A percentile compares a stretch with the other conserved stretches of the same genome.
Evolutionary conservation across 192 early-diverging fungal genomes (phyloP).

Genomic region (Coemansia sp.): DNA sequence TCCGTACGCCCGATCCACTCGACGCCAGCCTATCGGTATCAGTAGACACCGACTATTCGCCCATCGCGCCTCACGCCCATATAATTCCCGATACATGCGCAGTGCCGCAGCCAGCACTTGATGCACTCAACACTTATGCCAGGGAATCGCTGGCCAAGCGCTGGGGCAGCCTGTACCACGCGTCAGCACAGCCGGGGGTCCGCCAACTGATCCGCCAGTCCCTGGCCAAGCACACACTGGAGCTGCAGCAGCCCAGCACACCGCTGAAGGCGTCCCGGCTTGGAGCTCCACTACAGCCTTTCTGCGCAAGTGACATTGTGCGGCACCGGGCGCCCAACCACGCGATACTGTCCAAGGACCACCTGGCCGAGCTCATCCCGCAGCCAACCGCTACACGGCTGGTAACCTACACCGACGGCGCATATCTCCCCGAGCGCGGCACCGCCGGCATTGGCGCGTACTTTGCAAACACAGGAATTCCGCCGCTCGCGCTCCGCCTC

Average conservation of each 20-base stretch:
- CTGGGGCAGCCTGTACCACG: slow-evolving; percentile 38
- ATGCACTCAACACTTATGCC: slow-evolving; percentile 28
- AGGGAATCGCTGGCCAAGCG: slow-evolving; percentile 21
- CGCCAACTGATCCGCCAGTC: slow-evolving; percentile 13
- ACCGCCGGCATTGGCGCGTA: slow-evolving; percentile 42
- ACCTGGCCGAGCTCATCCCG: slow-evolving; percentile 42
- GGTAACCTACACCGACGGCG: slow-evolving; percentile 36
- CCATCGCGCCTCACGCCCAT: slow-evolving; percentile 22
- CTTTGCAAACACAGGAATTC: slow-evolving; percentile 17
- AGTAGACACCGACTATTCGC: slow-evolving; percentile 18
- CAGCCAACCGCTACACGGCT: slow-evolving; percentile 8
- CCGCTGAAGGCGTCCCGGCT: too few relatives aligned
- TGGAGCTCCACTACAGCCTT: too few relatives aligned
- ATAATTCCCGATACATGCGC: slow-evolving; percentile 5
- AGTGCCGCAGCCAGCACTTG: slow-evolving; percentile 18
- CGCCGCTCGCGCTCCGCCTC: slow-evolving; percentile 26
- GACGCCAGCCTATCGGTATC: slow-evolving; percentile 21
- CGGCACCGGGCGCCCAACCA: slow-evolving; percentile 32
- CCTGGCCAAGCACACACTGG: slow-evolving; percentile 12
- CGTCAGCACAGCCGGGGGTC: slow-evolving; percentile 1
- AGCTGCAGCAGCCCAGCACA: background rate
- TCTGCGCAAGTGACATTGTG: slow-evolving; percentile 26
- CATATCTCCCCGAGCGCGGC: slow-evolving; percentile 26
- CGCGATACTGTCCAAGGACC: slow-evolving; percentile 31
- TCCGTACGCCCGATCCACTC: slow-evolving; percentile 4